These are phyloP conservation scores for Aspergillus novoparasiticus DNA, from an alignment of 2,329 filamentous ascomycete species.

Conservation along the genomic window DNA sequence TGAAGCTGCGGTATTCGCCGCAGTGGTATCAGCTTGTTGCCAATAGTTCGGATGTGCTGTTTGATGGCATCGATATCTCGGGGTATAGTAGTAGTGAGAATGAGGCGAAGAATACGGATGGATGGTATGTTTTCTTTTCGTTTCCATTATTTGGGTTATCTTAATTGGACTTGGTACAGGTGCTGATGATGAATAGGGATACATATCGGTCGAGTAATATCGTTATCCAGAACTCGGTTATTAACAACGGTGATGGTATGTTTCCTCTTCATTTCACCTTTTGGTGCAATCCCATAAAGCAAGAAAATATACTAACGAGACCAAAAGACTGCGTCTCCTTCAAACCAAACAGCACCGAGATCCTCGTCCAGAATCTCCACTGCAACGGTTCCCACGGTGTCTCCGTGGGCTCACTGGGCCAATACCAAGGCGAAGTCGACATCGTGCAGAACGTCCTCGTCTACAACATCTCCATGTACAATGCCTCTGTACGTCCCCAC, in stretches of 20 bases:
- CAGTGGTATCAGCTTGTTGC: conserved; percentile 68
- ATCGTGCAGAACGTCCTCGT: conserved; percentile 71
- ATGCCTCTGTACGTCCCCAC: conserved; percentile 45
- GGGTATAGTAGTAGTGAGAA: conserved; percentile 57
- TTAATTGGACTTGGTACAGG: too few relatives aligned
- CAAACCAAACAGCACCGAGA: conserved; percentile 72
- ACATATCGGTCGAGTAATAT: conserved; percentile 61
- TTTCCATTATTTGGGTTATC: background rate
- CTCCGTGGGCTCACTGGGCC: conserved; percentile 70
- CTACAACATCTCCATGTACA: conserved; percentile 61
- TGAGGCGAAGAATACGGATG: conserved; percentile 67
- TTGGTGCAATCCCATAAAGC: too few relatives aligned
- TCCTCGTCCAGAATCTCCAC: conserved; percentile 66
- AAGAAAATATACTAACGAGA: background rate
- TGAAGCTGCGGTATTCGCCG: conserved; percentile 63
- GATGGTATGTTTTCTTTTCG: conserved; percentile 39
- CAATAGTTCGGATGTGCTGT: conserved; percentile 66
- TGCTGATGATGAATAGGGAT: conserved; percentile 27
- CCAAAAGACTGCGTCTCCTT: conserved; percentile 68
- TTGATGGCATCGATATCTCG: conserved; percentile 63
- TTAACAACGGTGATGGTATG: conserved; percentile 64
- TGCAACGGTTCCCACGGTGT: conserved; percentile 75
- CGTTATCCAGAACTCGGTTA: conserved; percentile 67
- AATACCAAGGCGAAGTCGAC: conserved; percentile 65
- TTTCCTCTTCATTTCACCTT: background rate